Evolutionary conservation across 257 asterid genomes (phyloP), one percentile per base, ranked within the genome.

Genomic region (Solanum chmielewskii): DNA sequence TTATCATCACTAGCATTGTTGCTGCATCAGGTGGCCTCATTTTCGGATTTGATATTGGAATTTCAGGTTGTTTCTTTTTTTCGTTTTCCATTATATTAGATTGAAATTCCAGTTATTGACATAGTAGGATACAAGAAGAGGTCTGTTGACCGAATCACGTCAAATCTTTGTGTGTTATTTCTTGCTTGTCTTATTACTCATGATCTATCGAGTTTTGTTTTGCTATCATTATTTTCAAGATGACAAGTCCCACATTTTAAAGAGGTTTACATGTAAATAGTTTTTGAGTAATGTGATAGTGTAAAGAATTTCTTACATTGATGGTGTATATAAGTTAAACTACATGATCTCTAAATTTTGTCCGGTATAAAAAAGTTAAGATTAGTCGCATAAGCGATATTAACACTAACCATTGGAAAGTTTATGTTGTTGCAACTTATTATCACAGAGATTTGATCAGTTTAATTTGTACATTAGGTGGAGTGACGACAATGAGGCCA

Each of bases 401-500:
- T 6, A 73, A 37, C 44, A 73, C 29, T 73, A 39, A 37, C 81
- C 49, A 11, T 35, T 6, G 13, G 8, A 15, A 70, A 8, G 41
- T 70, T n/a, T 71, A 18, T 16, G 25, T 2, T 73, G 80, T 35
- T 35, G 45, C 12, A 73, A 73, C 70, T 62, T 23, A 11, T 47
- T 47, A 0, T 62, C 35, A n/a, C 35, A 64, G 75, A 68, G 39
- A 68, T 27, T 68, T 68, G 9, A 81, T 21, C 56, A 12, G 9
- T 41, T 75, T 76, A 21, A n/a, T 76, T 41, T 41, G 56, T 16
- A 81, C 33, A 23, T 35, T 42, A 87, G 89, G 89, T 6, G 89
- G 91, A 5, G 90, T 89, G 49, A 87, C 90, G 3, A 85, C 90
- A 83, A 86, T 89, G 90, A n/a, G 2, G 11, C 90, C 89, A 81